Evolutionary conservation across 2,329 filamentous ascomycete genomes (phyloP).

Genomic region (Alternaria consortialis): DNA sequence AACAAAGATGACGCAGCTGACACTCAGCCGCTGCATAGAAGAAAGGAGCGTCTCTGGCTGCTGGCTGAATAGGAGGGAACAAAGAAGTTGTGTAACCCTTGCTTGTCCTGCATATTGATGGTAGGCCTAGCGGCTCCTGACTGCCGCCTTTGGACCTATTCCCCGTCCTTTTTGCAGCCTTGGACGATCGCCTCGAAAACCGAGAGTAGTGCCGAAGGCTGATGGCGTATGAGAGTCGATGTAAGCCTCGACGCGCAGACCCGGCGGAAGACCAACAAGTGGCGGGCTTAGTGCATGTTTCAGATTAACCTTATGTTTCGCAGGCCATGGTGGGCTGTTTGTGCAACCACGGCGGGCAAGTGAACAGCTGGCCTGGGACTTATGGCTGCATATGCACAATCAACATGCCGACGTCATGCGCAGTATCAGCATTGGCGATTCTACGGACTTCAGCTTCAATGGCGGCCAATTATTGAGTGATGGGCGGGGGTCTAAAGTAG

Average conservation of each 20-base stretch:
- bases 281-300: constrained; percentile 30
- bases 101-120: not conserved
- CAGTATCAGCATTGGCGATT: not conserved
- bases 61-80: not conserved
- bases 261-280: constrained; percentile 12
- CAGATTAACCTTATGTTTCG: constrained; percentile 24
- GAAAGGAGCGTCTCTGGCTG: not conserved
- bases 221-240: not conserved
- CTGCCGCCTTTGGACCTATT: not conserved
- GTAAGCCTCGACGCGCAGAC: constrained; percentile 10
- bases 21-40: not conserved
- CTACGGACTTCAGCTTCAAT: constrained; percentile 1
- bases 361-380: constrained; percentile 19
- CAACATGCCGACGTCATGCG: constrained; percentile 11
- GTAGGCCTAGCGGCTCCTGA: not conserved
- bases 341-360: constrained; percentile 9
- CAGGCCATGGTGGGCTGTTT: constrained; percentile 17
- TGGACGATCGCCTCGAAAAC: not conserved
- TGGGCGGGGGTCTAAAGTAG: not conserved
- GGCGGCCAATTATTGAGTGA: not conserved
- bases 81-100: not conserved
- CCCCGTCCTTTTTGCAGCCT: not conserved
- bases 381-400: constrained; percentile 7
- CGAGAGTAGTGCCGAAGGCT: not conserved
- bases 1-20: not conserved